A percentile compares a stretch with the other conserved stretches of the same genome.
These are phyloP conservation scores for Trifolium dubium DNA, from an alignment of 306 rosid genomes.

Conservation along the genomic window DNA sequence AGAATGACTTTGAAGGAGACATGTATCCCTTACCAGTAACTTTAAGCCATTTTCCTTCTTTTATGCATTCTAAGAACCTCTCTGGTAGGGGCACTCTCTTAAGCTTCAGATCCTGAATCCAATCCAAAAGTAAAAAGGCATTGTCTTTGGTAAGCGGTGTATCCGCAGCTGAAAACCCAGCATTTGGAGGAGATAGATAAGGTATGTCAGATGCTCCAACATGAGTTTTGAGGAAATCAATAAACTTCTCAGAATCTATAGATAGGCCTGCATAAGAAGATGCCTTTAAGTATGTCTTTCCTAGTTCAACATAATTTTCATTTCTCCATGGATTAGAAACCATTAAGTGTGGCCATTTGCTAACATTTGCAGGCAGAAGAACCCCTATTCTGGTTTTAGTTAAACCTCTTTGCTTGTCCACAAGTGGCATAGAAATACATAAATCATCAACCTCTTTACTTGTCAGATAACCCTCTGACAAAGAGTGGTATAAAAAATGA, in stretches of 20 bases:
- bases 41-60: conserved; percentile 71
- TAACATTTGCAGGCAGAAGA: conserved; percentile 69
- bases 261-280: conserved; percentile 44
- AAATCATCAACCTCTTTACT: conserved; percentile 29
- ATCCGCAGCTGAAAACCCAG: conserved; percentile 50
- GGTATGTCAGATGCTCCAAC: conserved; percentile 71
- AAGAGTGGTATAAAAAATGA: conserved; percentile 66
- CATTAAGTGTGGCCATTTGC: conserved; percentile 72
- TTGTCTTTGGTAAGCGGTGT: conserved; percentile 61
- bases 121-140: conserved; percentile 66
- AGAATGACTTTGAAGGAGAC: conserved; percentile 70
- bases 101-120: conserved; percentile 53
- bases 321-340: conserved; percentile 68
- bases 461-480: conserved; percentile 17
- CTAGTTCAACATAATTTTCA: conserved; percentile 61
- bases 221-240: conserved; percentile 49
- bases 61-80: conserved; percentile 57
- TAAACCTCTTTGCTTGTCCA: conserved; percentile 58
- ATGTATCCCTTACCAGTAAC: conserved; percentile 54
- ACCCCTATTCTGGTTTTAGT: conserved; percentile 34
- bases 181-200: conserved; percentile 61
- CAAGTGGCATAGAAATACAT: conserved; percentile 58
- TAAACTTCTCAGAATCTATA: conserved; percentile 34
- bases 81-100: conserved; percentile 37
- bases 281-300: conserved; percentile 51